Evolutionary conservation across 2,329 filamentous ascomycete species (phyloP).

Genomic region (Rosellinia necatrix): DNA sequence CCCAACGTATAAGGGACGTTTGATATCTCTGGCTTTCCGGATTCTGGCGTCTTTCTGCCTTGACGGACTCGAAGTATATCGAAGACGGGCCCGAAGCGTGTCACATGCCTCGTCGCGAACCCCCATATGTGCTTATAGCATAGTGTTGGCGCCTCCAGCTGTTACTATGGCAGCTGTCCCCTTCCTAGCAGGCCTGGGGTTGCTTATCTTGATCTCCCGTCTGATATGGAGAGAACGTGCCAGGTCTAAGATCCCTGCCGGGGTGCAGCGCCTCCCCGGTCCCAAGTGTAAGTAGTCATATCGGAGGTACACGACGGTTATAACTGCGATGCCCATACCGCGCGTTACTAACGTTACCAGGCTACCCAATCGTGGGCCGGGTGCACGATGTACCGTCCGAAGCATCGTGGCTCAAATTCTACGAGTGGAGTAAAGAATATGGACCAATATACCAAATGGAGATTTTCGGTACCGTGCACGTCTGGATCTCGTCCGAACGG

Average conservation of each 20-base stretch:
- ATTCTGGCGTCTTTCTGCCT: no score
- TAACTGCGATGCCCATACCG: neutral
- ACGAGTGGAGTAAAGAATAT: constrained; percentile 52
- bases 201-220: constrained; percentile 29
- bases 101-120: neutral
- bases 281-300: constrained; percentile 35
- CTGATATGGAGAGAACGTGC: constrained; percentile 18
- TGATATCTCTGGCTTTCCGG: neutral
- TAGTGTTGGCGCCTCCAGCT: neutral
- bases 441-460: constrained; percentile 53
- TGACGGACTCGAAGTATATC: constrained; percentile 2
- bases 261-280: constrained; percentile 35
- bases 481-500: constrained; percentile 54
- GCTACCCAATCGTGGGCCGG: constrained; percentile 49
- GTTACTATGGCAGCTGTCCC: constrained; percentile 30
- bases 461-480: constrained; percentile 51
- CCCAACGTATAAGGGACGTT: constrained; percentile 9
- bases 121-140: constrained; percentile 5
- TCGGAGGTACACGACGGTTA: neutral
- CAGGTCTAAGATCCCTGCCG: constrained; percentile 34
- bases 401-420: constrained; percentile 52
- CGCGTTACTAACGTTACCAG: constrained; percentile 36
- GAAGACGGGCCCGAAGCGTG: neutral
- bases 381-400: constrained; percentile 51
- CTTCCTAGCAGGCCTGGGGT: constrained; percentile 24